Base-by-base conservation (phyloP, 495 filamentous ascomycete species). In the Aspergillus cristatus region DNA sequence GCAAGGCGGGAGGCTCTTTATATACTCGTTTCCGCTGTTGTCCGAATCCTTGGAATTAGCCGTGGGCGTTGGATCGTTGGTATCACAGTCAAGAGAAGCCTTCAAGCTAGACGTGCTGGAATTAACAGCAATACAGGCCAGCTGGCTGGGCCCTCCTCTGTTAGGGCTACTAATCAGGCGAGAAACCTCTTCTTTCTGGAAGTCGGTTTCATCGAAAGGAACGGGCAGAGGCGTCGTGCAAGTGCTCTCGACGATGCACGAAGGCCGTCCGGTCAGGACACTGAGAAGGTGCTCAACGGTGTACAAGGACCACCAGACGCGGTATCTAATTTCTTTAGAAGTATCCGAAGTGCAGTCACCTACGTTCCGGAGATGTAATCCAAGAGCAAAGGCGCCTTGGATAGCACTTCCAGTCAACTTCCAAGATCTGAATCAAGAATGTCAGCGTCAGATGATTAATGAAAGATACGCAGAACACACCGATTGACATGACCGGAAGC, bases 301-400 rank as follows among this genome's bases (percentile, higher is more conserved):
- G 41, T 74, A 74, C 12, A 81, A 37, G 7, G 76, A 66, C 66
- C 73, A 79, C 77, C 77, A 82, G 14, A 78, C 63, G 3, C 74
- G 71, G 34, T 72, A 68, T 28, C 75, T 63, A 18, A 71, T 64
- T 39, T 78, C 75, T 37, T 71, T 75, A 18, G 75, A 69, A 14
- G 55, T 58, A 38, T 73, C 64, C 13, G 63, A 55, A 10, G 74
- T 61, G 14, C 58, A 57, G 3, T 49, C 46, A 14, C 66, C 71
- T 6, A 72, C 58, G 42, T 75, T 79, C 28, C 67, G 68, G 24
- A 81, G 52, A 50, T 82, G 74, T 26, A 84, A 48, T 4, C 78
- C 78, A n/a, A 82, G 61, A 7, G 70, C 65, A 37, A 78, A 56
- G 0, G 74, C 75, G 32, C 69, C 62, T 24, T 77, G 65, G 22